Percentiles rank a stretch among this genome's conserved stretches.
Evolutionary conservation across 2,329 filamentous ascomycete genomes (phyloP).

Genomic region (Fusarium nanum): DNA sequence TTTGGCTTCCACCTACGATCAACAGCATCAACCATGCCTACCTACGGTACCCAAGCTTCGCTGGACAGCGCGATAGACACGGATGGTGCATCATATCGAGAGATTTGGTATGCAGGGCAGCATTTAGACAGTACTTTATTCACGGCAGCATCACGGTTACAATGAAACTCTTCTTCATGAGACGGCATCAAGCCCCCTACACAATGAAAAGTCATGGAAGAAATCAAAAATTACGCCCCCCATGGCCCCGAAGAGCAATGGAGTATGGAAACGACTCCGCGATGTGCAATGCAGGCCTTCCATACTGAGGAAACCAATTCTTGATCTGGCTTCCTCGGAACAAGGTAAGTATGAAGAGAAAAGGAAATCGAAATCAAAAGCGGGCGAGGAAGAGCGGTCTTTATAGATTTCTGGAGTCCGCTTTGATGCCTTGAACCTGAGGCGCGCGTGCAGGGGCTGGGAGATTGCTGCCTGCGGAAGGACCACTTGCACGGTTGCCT

Average conservation of each 20-base stretch:
- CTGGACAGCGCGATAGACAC: background rate
- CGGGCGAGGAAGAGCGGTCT: constrained; percentile 24
- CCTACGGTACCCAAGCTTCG: too few species aligned
- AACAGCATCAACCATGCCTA: background rate
- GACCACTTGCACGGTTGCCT: background rate
- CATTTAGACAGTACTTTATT: fast-evolving
- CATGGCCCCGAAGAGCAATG: constrained; percentile 67
- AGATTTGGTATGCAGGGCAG: too few species aligned
- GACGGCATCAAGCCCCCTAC: constrained; percentile 53
- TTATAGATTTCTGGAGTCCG: constrained; percentile 48
- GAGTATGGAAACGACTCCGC: constrained; percentile 61
- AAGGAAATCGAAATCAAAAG: constrained; percentile 46
- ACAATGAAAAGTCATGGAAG: constrained; percentile 58
- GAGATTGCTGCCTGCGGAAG: constrained; percentile 18
- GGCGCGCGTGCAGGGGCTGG: constrained; percentile 13
- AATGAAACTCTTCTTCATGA: constrained; percentile 57
- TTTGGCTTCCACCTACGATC: background rate
- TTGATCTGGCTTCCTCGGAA: constrained; percentile 59
- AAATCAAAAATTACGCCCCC: constrained; percentile 67
- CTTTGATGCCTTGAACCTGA: constrained; percentile 23
- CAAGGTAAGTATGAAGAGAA: constrained; percentile 68
- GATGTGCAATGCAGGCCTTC: constrained; percentile 68
- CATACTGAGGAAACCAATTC: constrained; percentile 57
- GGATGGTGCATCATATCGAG: too few species aligned
- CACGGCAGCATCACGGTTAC: fast-evolving